Evolutionary conservation across 805 yeast genomes (phyloP).

Genomic region (Candida dendrica): DNA sequence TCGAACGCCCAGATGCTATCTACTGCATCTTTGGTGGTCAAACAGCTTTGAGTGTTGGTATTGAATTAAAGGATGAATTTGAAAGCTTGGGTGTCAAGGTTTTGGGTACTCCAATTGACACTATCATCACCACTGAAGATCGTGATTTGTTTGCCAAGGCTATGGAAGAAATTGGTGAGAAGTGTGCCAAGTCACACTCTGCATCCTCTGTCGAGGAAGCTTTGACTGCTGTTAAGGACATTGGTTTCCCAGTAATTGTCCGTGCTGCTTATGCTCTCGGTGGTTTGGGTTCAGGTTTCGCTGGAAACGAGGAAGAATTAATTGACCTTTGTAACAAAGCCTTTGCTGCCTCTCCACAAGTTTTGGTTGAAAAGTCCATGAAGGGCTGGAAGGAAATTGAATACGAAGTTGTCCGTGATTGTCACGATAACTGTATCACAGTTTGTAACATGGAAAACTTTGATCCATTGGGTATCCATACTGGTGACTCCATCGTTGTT

Average conservation of each 20-base stretch:
- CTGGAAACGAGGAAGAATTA: slow-evolving; percentile 78
- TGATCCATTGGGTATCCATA: slow-evolving; percentile 96
- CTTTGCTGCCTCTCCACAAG: slow-evolving; percentile 94
- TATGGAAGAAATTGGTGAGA: slow-evolving; percentile 91
- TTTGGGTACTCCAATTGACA: slow-evolving; percentile 92
- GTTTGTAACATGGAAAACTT: slow-evolving; percentile 99
- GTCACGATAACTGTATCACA: slow-evolving; percentile 94
- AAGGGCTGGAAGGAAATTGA: slow-evolving; percentile 99
- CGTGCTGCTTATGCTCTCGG: slow-evolving; percentile 98
- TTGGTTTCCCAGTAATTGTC: slow-evolving; percentile 92
- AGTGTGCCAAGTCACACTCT: slow-evolving; percentile 90
- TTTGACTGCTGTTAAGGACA: slow-evolving; percentile 70
- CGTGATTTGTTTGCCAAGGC: slow-evolving; percentile 92
- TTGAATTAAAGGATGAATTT: slow-evolving; percentile 90
- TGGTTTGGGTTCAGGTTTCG: slow-evolving; percentile 97
- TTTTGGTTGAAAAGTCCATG: slow-evolving; percentile 90
- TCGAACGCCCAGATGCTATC: slow-evolving; percentile 95
- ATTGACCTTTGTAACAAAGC: slow-evolving; percentile 83
- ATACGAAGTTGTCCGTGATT: slow-evolving; percentile 97
- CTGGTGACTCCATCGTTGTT: slow-evolving; percentile 98
- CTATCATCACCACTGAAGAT: slow-evolving; percentile 96
- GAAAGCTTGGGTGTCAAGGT: slow-evolving; percentile 89
- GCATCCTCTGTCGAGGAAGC: slow-evolving; percentile 80
- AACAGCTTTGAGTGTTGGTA: slow-evolving; percentile 95
- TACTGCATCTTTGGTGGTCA: slow-evolving; percentile 98